Evolutionary conservation across 2,329 filamentous ascomycete genomes (phyloP).

Genomic region (Aspergillus ochraceus): DNA sequence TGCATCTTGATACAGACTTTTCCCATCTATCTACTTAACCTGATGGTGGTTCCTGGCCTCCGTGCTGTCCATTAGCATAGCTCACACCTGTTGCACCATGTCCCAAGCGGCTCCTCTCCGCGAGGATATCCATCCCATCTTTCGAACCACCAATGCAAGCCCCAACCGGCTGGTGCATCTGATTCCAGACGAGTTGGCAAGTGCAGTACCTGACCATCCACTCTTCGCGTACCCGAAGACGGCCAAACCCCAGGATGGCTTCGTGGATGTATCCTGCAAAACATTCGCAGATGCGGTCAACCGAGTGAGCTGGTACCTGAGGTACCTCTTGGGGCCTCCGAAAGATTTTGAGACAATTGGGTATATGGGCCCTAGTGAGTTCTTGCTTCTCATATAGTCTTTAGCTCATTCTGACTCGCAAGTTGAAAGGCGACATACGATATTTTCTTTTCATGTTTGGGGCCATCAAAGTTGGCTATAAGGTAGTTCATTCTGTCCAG

Average conservation of each 20-base stretch:
- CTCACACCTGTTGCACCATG: background rate
- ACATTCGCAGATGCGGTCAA: background rate
- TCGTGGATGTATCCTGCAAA: background rate
- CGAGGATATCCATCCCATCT: background rate
- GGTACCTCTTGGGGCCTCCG: constrained; percentile 1
- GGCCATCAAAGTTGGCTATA: constrained; percentile 1
- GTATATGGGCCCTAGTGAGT: background rate
- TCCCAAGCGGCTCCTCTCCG: background rate
- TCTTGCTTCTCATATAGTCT: background rate
- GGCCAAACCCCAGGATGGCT: background rate
- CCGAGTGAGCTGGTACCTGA: background rate
- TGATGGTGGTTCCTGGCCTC: background rate
- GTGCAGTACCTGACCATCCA: background rate
- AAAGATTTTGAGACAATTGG: background rate
- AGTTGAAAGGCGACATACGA: background rate
- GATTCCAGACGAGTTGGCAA: background rate
- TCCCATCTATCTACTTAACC: background rate
- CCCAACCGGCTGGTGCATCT: background rate
- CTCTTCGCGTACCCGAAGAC: background rate
- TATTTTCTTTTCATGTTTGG: constrained; percentile 1
- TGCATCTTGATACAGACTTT: background rate
- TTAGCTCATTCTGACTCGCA: background rate
- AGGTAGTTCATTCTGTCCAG: background rate
- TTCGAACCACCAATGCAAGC: background rate
- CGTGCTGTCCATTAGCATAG: background rate